phyloP scores from a whole-genome alignment of 2,329 filamentous ascomycete species.

The Cladosporium sp. region DNA sequence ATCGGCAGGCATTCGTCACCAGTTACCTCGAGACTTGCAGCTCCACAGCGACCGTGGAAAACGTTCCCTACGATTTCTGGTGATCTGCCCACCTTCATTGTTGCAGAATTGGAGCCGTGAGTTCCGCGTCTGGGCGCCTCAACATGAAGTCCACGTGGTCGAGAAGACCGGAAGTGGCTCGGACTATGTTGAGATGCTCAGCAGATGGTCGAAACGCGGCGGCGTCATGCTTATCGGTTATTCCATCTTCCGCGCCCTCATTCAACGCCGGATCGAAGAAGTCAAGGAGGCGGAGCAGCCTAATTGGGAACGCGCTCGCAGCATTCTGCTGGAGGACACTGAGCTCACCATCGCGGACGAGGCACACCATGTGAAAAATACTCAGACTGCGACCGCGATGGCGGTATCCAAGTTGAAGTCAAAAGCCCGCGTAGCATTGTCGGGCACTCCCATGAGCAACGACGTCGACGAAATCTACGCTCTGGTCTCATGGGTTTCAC shows the following conservation, averaged over 20 bases:
- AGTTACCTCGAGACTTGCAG: conserved; percentile 61
- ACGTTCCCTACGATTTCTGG: conserved; percentile 56
- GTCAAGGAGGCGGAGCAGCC: conserved; percentile 34
- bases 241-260: conserved; percentile 52
- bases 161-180: conserved; percentile 33
- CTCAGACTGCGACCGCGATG: conserved; percentile 44
- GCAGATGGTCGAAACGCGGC: conserved; percentile 56
- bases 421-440: conserved; percentile 70
- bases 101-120: conserved; percentile 82
- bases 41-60: conserved; percentile 15
- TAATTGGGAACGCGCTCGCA: conserved; percentile 35
- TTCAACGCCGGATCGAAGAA: conserved; percentile 42
- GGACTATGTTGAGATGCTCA: conserved; percentile 42
- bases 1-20: conserved; percentile 51
- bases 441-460: conserved; percentile 80
- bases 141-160: conserved; percentile 52
- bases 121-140: conserved; percentile 58
- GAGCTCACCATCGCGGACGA: conserved; percentile 79
- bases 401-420: conserved; percentile 58
- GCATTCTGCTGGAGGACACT: conserved; percentile 53
- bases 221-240: conserved; percentile 77
- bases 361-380: conserved; percentile 73
- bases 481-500: conserved; percentile 85
- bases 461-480: conserved; percentile 75
- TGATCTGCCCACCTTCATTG: conserved; percentile 69